A percentile compares a stretch with the other conserved stretches of the same genome.
phyloP scores from a whole-genome alignment of 306 rosid genomes.

The Cucurbita moschata region DNA sequence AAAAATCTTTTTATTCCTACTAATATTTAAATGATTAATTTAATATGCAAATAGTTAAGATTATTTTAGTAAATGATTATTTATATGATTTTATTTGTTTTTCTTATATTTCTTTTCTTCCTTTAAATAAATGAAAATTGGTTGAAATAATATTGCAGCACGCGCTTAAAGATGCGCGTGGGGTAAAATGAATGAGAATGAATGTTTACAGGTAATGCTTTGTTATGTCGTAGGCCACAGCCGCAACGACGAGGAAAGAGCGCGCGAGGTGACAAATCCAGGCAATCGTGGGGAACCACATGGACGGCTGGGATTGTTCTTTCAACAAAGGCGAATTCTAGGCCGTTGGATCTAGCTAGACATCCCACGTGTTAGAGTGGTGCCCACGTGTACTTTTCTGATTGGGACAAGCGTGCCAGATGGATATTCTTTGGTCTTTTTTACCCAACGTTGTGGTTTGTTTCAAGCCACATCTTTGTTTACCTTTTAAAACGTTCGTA shows the following conservation, averaged over 20 bases:
- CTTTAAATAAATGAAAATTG: too few species aligned
- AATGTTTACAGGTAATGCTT: not conserved
- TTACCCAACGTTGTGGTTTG: too few species aligned
- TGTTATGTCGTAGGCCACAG: not conserved
- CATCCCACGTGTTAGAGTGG: not conserved
- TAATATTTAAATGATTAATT: too few species aligned
- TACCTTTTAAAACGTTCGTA: too few species aligned
- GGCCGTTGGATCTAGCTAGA: not conserved
- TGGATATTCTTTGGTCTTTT: not conserved
- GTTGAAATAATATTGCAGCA: not conserved
- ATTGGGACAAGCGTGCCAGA: slow-evolving; percentile 1
- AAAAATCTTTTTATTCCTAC: too few species aligned
- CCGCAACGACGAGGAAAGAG: not conserved
- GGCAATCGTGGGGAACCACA: not conserved
- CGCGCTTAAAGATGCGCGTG: not conserved
- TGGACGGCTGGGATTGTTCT: not conserved
- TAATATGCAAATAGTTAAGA: too few species aligned
- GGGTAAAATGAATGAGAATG: not conserved
- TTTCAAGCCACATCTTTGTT: too few species aligned
- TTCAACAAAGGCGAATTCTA: too few species aligned
- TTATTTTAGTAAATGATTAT: too few species aligned
- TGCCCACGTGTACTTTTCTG: not conserved
- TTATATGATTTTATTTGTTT: too few species aligned
- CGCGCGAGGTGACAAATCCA: not conserved
- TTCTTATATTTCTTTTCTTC: too few species aligned